Evolutionary conservation across 2,329 filamentous ascomycete genomes (phyloP), one percentile per base, ranked within the genome.

Genomic region (Pseudopithomyces maydicus): DNA sequence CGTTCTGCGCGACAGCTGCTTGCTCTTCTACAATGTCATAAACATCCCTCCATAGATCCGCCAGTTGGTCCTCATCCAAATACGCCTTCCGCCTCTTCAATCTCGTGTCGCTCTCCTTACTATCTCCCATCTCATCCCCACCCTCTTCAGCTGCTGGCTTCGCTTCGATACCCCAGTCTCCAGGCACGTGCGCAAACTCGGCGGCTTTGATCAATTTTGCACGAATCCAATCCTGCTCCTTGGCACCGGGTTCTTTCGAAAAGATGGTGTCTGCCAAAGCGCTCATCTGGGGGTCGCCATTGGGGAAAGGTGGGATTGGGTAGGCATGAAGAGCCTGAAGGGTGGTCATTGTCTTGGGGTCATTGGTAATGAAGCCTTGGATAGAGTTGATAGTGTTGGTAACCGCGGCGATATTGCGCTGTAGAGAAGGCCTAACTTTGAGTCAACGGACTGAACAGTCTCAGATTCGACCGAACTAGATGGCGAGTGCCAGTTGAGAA

Each of bases 241-340:
- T 60, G 3, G 67, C 62, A 8, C 65, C 65, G 4, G 67, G 55
- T 32, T 63, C 63, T 55, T 73, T 74, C 4, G 70, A 63, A 1
- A 73, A 50, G 19, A 74, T 43, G 1, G 64, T 61, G 14, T 64
- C 57, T 35, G 64, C 61, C 20, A 74, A 57, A n/a, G 56, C 59
- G 1, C 57, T 59, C 5, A 65, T 10, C 83, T 84, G 2, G 80
- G 74, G 1, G 78, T 49, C 22, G 45, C 19, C 41, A 54, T 39
- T 12, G 44, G 42, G 23, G 42, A 49, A 46, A 42, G 53, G 43
- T 50, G 41, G 52, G 26, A 55, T 48, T n/a, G 54, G 54, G 32
- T 47, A 49, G 35, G 56, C 32, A 51, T 57, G 52, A 52, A 62
- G 47, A 23, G 45, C 36, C 12, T 38, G 42, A 17, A 58, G 32